A percentile compares a stretch with the other conserved stretches of the same genome.
Conservation (phyloP, 2,329 filamentous ascomycete genomes). For the Aspergillus tamarii region DNA sequence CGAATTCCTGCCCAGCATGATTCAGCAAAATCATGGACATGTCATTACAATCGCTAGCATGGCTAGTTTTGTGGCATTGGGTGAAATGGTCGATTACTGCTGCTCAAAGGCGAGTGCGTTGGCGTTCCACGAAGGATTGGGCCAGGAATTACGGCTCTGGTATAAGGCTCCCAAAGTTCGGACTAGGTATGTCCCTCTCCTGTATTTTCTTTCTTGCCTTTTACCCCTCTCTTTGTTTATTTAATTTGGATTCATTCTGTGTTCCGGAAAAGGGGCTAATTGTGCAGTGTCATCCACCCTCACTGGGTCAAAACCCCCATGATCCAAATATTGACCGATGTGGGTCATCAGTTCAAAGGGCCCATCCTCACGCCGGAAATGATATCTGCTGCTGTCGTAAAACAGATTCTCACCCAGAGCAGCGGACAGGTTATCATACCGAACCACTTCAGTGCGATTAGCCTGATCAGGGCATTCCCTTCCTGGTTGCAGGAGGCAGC, state of each 20-base stretch:
- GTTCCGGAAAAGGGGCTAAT: constrained; percentile 9
- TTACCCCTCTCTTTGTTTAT: background rate
- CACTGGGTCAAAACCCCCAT: constrained; percentile 56
- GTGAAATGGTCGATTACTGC: constrained; percentile 57
- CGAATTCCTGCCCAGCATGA: constrained; percentile 58
- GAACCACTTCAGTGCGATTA: constrained; percentile 30
- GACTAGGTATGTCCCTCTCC: constrained; percentile 33
- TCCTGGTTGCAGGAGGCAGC: constrained; percentile 52
- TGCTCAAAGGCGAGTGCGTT: constrained; percentile 57
- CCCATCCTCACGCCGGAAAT: constrained; percentile 39
- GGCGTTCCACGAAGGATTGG: constrained; percentile 56
- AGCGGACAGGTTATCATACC: constrained; percentile 56
- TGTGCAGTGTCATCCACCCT: constrained; percentile 35
- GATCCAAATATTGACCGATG: constrained; percentile 40
- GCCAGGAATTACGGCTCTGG: constrained; percentile 41
- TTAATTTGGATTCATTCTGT: background rate
- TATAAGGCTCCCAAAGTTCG: constrained; percentile 43
- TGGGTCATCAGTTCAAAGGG: constrained; percentile 35
- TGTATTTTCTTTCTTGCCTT: too few relatives aligned
- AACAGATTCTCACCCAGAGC: constrained; percentile 53
- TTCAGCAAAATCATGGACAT: constrained; percentile 57
- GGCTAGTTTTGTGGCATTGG: constrained; percentile 53
- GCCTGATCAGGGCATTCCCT: constrained; percentile 39
- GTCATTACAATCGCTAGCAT: constrained; percentile 60
- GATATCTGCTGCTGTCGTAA: constrained; percentile 54